A percentile compares a stretch with the other conserved stretches of the same genome.
Conservation (phyloP, 768 basidiomycete genomes). For the Lyophyllum decastes region DNA sequence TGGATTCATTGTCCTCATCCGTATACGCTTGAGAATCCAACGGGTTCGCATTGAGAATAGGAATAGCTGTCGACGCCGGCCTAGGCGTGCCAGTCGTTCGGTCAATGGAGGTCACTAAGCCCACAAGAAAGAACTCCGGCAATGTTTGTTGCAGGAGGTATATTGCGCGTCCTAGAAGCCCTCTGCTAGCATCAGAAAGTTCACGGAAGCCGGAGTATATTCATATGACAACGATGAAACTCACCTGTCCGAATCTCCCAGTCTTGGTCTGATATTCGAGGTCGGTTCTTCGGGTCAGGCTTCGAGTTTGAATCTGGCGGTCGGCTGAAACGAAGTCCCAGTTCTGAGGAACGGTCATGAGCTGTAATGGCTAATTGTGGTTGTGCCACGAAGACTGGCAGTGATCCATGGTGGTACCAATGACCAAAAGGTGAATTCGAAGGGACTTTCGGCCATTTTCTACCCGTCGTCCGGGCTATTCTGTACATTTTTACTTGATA, state of each 20-base stretch:
- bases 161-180: conserved; percentile 64
- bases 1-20: conserved; percentile 41
- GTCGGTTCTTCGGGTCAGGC: conserved; percentile 22
- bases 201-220: not conserved
- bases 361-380: not conserved
- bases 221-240: not conserved
- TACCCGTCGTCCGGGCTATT: conserved; percentile 7
- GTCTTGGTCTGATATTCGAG: conserved; percentile 63
- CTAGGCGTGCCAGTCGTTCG: conserved; percentile 41
- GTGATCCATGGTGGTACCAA: conserved; percentile 3
- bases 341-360: conserved; percentile 12
- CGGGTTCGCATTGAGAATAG: conserved; percentile 30
- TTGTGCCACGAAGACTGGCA: not conserved
- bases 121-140: conserved; percentile 69
- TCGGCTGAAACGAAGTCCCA: conserved; percentile 34
- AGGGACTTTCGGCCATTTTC: not conserved
- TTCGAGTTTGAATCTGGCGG: conserved; percentile 36
- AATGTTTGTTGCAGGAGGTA: conserved; percentile 69
- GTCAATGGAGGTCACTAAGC: conserved; percentile 61
- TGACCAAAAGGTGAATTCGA: not conserved
- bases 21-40: conserved; percentile 23
- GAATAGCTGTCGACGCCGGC: conserved; percentile 22
- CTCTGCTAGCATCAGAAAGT: conserved; percentile 8
- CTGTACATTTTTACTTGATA: not conserved
- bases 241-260: conserved; percentile 80